These are phyloP conservation scores for Lentinula novae-zelandiae DNA, from an alignment of 1,284 basidiomycete species.

Conservation along the genomic window DNA sequence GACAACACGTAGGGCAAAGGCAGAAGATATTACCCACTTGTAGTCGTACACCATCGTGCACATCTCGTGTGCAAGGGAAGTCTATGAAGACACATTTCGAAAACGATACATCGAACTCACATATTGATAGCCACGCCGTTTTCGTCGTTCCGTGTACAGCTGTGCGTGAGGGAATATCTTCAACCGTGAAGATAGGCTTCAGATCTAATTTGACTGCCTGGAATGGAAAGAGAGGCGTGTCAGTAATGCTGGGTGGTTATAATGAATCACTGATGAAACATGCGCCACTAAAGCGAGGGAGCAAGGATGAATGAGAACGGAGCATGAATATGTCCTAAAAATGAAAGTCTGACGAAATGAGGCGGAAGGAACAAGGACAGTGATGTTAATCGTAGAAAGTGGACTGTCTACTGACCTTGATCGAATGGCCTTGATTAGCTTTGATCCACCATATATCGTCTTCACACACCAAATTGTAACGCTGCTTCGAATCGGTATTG, in stretches of 20 bases:
- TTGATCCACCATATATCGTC: slow-evolving; percentile 76
- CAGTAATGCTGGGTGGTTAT: not conserved
- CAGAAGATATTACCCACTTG: too few relatives aligned
- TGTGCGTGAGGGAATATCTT: slow-evolving; percentile 59
- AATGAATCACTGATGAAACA: too few relatives aligned
- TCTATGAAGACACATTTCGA: not conserved
- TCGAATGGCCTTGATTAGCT: slow-evolving; percentile 92
- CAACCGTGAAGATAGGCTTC: slow-evolving; percentile 52
- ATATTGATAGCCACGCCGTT: slow-evolving; percentile 68
- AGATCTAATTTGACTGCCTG: slow-evolving; percentile 70
- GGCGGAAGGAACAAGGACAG: not conserved
- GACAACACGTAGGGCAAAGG: too few relatives aligned
- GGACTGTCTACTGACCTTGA: slow-evolving; percentile 47
- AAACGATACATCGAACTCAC: slow-evolving; percentile 36
- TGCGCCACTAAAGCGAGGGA: too few relatives aligned
- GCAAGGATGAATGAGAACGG: not conserved
- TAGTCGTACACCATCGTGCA: too few relatives aligned
- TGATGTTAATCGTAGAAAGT: too few relatives aligned
- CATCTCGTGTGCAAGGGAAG: not conserved
- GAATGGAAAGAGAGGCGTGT: not conserved
- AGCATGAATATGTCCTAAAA: not conserved
- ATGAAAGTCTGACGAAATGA: not conserved
- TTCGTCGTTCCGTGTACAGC: slow-evolving; percentile 78
- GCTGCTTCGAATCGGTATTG: slow-evolving; percentile 68
- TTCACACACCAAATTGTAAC: slow-evolving; percentile 65